Evolutionary conservation across 1,284 basidiomycete genomes (phyloP).

Genomic region (Ceratobasidium sp.): DNA sequence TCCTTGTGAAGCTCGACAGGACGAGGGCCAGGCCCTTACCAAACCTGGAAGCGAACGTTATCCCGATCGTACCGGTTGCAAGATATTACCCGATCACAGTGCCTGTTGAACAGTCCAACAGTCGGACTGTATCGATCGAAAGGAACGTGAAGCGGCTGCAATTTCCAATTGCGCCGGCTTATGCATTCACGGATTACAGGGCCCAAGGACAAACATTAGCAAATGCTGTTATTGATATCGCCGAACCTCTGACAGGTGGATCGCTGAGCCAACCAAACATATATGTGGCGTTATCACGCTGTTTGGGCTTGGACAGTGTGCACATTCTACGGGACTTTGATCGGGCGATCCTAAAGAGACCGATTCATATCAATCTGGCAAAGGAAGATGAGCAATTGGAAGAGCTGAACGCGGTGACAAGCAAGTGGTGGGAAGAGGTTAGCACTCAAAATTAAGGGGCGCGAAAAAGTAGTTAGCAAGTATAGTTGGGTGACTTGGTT

Average conservation of each 20-base stretch:
- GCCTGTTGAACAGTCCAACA: not conserved
- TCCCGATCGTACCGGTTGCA: conserved; percentile 48
- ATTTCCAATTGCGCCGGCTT: conserved; percentile 44
- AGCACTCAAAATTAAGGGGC: not conserved
- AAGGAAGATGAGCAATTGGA: not conserved
- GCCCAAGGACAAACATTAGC: conserved; percentile 43
- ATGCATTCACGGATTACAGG: conserved; percentile 44
- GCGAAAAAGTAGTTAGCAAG: no score
- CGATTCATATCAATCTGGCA: not conserved
- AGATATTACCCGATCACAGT: conserved; percentile 26
- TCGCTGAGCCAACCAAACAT: conserved; percentile 24
- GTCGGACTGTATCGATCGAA: conserved; percentile 10
- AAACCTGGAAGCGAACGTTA: conserved; percentile 3
- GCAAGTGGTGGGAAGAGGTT: not conserved
- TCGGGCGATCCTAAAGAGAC: not conserved
- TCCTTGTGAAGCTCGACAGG: conserved; percentile 34
- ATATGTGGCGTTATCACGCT: conserved; percentile 45
- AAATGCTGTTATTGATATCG: conserved; percentile 41
- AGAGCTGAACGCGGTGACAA: not conserved
- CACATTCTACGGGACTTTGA: conserved; percentile 19
- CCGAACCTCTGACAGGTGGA: conserved; percentile 11
- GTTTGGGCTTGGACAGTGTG: conserved; percentile 40
- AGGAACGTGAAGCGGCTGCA: conserved; percentile 30
- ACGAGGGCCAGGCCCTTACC: conserved; percentile 24
- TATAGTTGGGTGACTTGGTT: no score